Evolutionary conservation across 805 yeast genomes (phyloP).

Genomic region (Lachancea sp.): DNA sequence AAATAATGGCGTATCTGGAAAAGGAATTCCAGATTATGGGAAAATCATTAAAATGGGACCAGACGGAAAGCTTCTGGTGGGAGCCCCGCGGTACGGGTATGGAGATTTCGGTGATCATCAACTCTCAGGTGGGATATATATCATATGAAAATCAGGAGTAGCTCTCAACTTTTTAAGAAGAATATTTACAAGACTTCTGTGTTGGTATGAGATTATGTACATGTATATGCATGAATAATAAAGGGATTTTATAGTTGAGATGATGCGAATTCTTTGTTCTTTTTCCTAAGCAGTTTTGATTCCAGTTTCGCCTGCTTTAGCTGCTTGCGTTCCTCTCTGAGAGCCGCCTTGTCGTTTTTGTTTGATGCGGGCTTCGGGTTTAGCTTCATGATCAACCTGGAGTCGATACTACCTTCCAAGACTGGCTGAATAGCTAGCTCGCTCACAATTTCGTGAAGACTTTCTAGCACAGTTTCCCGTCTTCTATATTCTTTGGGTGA

Average conservation of each 20-base stretch:
- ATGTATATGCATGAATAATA: slow-evolving; percentile 5
- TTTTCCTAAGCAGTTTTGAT: slow-evolving; percentile 21
- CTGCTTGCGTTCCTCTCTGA: slow-evolving; percentile 31
- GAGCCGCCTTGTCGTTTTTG: slow-evolving; percentile 26
- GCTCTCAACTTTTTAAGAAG: too few relatives aligned
- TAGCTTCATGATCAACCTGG: slow-evolving; percentile 28
- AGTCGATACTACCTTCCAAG: slow-evolving; percentile 27
- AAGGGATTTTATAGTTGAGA: neutral
- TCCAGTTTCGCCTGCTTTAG: slow-evolving; percentile 33
- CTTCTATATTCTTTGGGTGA: slow-evolving; percentile 31
- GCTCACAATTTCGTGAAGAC: slow-evolving; percentile 25
- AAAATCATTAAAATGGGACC: slow-evolving; percentile 29
- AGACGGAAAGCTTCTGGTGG: slow-evolving; percentile 31
- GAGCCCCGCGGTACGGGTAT: slow-evolving; percentile 35
- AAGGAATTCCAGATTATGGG: slow-evolving; percentile 43
- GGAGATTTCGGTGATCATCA: slow-evolving; percentile 25
- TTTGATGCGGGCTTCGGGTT: slow-evolving; percentile 17
- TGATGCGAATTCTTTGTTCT: neutral
- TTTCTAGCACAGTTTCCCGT: slow-evolving; percentile 31
- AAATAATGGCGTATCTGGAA: slow-evolving; percentile 19
- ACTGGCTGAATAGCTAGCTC: slow-evolving; percentile 22
- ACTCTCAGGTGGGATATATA: slow-evolving; percentile 29
- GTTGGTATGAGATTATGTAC: neutral
- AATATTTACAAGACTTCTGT: too few relatives aligned
- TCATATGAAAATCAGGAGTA: neutral